phyloP scores from a whole-genome alignment of 768 basidiomycete species.

The Fibroporia radiculosa region DNA sequence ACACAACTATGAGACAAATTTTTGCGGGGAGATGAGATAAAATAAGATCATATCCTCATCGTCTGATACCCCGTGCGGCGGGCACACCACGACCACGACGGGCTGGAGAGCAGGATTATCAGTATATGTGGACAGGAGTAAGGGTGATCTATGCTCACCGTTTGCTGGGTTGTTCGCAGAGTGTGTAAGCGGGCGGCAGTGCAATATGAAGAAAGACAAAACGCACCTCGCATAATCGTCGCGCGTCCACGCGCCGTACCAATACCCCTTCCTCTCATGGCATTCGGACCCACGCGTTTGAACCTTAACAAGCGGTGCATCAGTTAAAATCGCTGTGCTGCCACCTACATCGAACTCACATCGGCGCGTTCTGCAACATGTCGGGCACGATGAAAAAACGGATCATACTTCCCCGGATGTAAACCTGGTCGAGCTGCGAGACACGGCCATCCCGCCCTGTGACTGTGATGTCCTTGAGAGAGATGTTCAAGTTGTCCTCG shows the following conservation, averaged over 20 bases:
- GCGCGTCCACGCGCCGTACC: constrained; percentile 98
- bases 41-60: constrained; percentile 35
- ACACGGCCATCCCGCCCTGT: constrained; percentile 97
- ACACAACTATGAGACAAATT: constrained; percentile 19
- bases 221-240: constrained; percentile 94
- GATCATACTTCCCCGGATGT: constrained; percentile 97
- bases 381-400: constrained; percentile 99
- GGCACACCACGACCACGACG: constrained; percentile 84
- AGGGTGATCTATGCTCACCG: constrained; percentile 36
- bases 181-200: not conserved
- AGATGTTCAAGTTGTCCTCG: constrained; percentile 97
- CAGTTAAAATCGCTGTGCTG: not conserved
- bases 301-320: constrained; percentile 56
- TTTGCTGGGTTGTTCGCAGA: constrained; percentile 48
- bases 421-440: constrained; percentile 97
- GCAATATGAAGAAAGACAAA: constrained; percentile 10
- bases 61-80: constrained; percentile 70
- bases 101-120: constrained; percentile 36
- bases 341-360: constrained; percentile 48
- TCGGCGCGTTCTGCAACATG: constrained; percentile 98
- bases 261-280: constrained; percentile 98
- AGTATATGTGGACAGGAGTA: not conserved
- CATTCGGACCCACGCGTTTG: constrained; percentile 96
- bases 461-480: constrained; percentile 92
- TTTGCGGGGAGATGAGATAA: constrained; percentile 10